These are phyloP conservation scores for Candida dajiaensis DNA, from an alignment of 805 yeast genomes.

Conservation along the genomic window DNA sequence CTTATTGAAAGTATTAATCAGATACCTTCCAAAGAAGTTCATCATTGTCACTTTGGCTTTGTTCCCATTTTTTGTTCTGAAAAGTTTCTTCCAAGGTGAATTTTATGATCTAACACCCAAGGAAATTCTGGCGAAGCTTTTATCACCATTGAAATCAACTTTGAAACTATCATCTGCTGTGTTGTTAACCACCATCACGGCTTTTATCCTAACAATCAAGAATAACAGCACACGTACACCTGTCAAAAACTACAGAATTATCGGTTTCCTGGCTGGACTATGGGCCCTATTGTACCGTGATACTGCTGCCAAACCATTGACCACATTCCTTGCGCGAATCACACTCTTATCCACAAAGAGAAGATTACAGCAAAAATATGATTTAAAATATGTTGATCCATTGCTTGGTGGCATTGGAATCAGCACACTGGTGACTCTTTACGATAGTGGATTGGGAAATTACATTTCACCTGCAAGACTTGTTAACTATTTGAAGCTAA, in stretches of 20 bases:
- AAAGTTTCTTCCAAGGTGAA: not conserved
- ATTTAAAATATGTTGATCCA: not conserved
- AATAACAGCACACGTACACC: not conserved
- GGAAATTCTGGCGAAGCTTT: not conserved
- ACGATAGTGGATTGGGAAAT: not conserved
- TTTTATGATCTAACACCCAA: not conserved
- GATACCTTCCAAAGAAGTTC: slow-evolving; percentile 10
- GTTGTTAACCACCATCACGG: slow-evolving; percentile 1
- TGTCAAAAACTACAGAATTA: slow-evolving; percentile 2
- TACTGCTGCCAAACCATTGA: not conserved
- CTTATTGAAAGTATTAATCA: slow-evolving; percentile 1
- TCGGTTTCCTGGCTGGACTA: slow-evolving; percentile 10
- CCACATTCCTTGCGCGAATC: slow-evolving; percentile 4
- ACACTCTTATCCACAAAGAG: slow-evolving; percentile 1
- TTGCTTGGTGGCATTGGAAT: slow-evolving; percentile 3
- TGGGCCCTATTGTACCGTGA: slow-evolving; percentile 6
- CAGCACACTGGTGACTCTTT: not conserved
- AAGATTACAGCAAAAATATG: slow-evolving; percentile 1
- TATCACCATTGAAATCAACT: not conserved
- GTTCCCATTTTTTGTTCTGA: slow-evolving; percentile 6
- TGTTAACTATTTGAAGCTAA: not conserved
- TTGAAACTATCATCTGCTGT: slow-evolving; percentile 3
- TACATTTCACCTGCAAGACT: slow-evolving; percentile 4
- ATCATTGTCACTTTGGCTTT: slow-evolving; percentile 1
- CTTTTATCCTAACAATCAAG: not conserved